Evolutionary conservation across 2,329 filamentous ascomycete species (phyloP), one percentile per base, ranked within the genome.

Genomic region (Colletotrichum graminicola): DNA sequence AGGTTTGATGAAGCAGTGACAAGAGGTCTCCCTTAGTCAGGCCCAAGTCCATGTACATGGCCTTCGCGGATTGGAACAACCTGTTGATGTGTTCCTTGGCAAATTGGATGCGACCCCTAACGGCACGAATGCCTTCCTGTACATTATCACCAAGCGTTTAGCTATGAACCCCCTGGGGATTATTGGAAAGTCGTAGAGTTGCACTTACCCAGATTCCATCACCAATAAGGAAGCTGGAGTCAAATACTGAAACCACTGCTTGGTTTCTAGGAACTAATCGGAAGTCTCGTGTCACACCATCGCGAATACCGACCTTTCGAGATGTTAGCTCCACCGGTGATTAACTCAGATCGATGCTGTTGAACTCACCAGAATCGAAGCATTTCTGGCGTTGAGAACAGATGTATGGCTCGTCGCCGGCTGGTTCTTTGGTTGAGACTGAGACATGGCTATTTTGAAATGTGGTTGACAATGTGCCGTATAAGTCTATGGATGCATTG

Each of bases 41-140:
- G 2, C 77, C 77, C 12, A 78, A 57, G 36, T 78, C 76, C 77
- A 78, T 78, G 47, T 73, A 74, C 77, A 78, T 78, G 29, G 77
- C 77, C 32, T 78, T 78, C 32, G 77, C 77, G 2, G 76, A 74
- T 23, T 78, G 77, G 61, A 77, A 78, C 0, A 78, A 73, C 1
- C 77, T 74, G 64, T 77, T 72, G 52, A 78, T 74, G 62, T 78
- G 77, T 18, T 77, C 77, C 7, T 67, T 64, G 14, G 76, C 77
- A 69, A 78, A 78, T 34, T 78, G 77, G 2, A 78, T 62, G 0
- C 73, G 70, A 18, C 77, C 76, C 21, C 67, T 64, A 51, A 74
- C 72, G 1, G 76, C 75, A 21, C 76, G 75, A n/a, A 77, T 77
- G 29, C 76, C 76, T 54, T 78, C 76, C 76, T 75, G 45, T 21